Evolutionary conservation across 2,329 filamentous ascomycete species (phyloP).

Genomic region (Coniella vitis): DNA sequence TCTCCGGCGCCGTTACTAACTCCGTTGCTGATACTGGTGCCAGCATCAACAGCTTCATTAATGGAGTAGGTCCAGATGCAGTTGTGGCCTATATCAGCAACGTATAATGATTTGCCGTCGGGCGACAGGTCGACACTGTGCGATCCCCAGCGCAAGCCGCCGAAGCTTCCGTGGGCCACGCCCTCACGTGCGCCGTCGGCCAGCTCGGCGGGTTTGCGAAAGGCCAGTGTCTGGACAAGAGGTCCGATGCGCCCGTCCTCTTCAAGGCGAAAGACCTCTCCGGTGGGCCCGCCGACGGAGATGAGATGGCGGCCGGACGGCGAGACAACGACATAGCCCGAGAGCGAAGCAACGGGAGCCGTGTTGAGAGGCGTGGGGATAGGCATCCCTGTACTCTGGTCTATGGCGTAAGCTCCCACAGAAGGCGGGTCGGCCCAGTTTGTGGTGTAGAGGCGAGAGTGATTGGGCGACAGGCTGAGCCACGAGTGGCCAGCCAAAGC

Average conservation of each 20-base stretch:
- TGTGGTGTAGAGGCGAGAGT: slow-evolving; percentile 15
- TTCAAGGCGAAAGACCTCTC: slow-evolving; percentile 11
- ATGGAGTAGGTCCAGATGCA: slow-evolving; percentile 17
- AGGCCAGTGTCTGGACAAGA: slow-evolving; percentile 14
- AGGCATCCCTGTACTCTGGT: slow-evolving; percentile 1
- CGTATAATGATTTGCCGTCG: slow-evolving; percentile 16
- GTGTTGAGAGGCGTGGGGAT: slow-evolving; percentile 12
- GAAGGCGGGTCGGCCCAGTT: slow-evolving; percentile 14
- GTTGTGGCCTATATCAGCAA: slow-evolving; percentile 18
- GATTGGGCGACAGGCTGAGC: slow-evolving; percentile 16
- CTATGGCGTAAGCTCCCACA: slow-evolving; percentile 15
- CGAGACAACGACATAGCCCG: slow-evolving; percentile 12
- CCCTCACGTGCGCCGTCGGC: slow-evolving; percentile 14
- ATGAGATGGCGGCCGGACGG: slow-evolving; percentile 8
- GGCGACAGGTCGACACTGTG: slow-evolving; percentile 17
- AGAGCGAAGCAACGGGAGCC: slow-evolving; percentile 7
- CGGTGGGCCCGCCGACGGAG: slow-evolving; percentile 14
- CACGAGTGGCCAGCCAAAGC: slow-evolving; percentile 17
- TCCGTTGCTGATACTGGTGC: no score
- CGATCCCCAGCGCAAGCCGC: slow-evolving; percentile 17
- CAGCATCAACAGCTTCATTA: background rate
- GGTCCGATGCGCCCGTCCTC: slow-evolving; percentile 13
- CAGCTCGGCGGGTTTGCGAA: slow-evolving; percentile 11
- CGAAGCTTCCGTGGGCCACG: slow-evolving; percentile 16
- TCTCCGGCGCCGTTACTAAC: background rate